phyloP scores from a whole-genome alignment of 2,329 filamentous ascomycete species.

The Xylariaceae sp. region DNA sequence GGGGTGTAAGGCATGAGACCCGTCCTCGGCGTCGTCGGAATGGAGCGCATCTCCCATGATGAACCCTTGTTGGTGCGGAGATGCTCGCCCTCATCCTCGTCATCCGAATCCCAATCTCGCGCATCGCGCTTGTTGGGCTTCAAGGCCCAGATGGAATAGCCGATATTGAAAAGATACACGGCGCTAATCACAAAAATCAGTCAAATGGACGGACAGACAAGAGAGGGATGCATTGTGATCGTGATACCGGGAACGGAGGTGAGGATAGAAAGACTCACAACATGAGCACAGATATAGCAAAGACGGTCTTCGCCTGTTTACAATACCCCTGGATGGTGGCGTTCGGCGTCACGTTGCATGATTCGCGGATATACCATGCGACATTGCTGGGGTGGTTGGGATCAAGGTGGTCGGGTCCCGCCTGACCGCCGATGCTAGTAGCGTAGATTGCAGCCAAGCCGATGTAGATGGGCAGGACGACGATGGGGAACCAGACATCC shows the following conservation, averaged over 20 bases:
- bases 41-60: conserved; percentile 56
- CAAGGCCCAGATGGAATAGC: conserved; percentile 56
- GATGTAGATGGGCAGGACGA: conserved; percentile 57
- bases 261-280: conserved; percentile 50
- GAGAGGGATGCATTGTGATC: not conserved
- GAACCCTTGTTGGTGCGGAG: conserved; percentile 40
- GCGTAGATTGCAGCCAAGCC: conserved; percentile 59
- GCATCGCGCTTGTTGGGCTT: conserved; percentile 53
- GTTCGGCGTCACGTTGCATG: conserved; percentile 58
- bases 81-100: conserved; percentile 33
- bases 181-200: conserved; percentile 42
- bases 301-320: conserved; percentile 62
- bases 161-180: conserved; percentile 57
- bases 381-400: conserved; percentile 55
- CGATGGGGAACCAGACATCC: conserved; percentile 64
- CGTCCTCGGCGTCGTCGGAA: conserved; percentile 36
- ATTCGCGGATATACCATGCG: conserved; percentile 72
- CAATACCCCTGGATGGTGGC: conserved; percentile 57
- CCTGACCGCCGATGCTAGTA: conserved; percentile 65
- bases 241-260: not conserved
- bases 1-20: conserved; percentile 54
- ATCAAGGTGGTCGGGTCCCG: conserved; percentile 69
- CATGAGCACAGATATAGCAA: conserved; percentile 63
- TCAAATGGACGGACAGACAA: conserved; percentile 13
- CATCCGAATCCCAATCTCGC: conserved; percentile 39